These are phyloP conservation scores for Leccinum variicolor DNA, from an alignment of 768 basidiomycete species.

Conservation along the genomic window DNA sequence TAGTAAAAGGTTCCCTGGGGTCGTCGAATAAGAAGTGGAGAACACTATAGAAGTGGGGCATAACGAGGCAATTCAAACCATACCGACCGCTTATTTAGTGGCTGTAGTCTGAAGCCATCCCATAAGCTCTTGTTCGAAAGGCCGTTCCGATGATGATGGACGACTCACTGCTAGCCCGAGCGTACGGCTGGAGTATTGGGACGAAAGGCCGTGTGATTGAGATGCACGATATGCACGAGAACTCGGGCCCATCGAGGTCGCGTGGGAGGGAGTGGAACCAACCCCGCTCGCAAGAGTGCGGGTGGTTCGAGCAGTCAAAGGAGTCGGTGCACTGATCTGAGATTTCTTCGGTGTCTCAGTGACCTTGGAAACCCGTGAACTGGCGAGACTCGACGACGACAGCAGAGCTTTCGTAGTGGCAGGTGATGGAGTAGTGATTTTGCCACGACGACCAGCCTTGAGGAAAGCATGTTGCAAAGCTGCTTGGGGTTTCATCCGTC, in stretches of 20 bases:
- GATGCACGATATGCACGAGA: slow-evolving; percentile 66
- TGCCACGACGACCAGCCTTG: slow-evolving; percentile 57
- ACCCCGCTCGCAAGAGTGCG: slow-evolving; percentile 49
- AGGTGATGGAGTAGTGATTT: slow-evolving; percentile 40
- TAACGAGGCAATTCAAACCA: slow-evolving; percentile 11
- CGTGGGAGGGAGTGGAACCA: slow-evolving; percentile 58
- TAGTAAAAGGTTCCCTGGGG: slow-evolving; percentile 19
- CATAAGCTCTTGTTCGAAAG: slow-evolving; percentile 37
- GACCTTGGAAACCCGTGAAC: slow-evolving; percentile 47
- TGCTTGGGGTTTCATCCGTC: slow-evolving; percentile 88
- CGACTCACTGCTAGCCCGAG: slow-evolving; percentile 66
- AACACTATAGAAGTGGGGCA: background rate
- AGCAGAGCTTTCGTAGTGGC: slow-evolving; percentile 52
- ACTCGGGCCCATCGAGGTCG: slow-evolving; percentile 54
- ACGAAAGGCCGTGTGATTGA: slow-evolving; percentile 65
- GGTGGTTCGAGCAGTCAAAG: slow-evolving; percentile 73
- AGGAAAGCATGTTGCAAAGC: slow-evolving; percentile 92
- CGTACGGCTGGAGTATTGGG: slow-evolving; percentile 75
- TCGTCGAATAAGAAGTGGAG: slow-evolving; percentile 8
- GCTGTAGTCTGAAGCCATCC: slow-evolving; percentile 35
- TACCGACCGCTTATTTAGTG: slow-evolving; percentile 26
- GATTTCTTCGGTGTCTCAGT: slow-evolving; percentile 86
- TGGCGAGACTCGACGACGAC: slow-evolving; percentile 54
- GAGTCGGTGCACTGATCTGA: slow-evolving; percentile 84
- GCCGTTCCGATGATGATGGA: slow-evolving; percentile 33